Evolutionary conservation across 805 yeast genomes (phyloP).

Genomic region (Candida sakaeoensis): DNA sequence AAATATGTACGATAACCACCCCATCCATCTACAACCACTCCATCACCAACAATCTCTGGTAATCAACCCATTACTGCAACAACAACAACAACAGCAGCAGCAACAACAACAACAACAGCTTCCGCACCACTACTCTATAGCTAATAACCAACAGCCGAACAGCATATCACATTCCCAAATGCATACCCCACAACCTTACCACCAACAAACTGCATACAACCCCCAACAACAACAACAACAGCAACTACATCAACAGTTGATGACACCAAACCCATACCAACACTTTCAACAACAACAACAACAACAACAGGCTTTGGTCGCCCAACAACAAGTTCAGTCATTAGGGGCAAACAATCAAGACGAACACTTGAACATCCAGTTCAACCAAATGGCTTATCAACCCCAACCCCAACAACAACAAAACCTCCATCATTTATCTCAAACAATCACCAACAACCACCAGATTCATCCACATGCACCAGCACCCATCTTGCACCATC

Average conservation of each 20-base stretch:
- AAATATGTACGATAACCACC: background rate
- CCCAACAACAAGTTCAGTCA: conserved; percentile 7
- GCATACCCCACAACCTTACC: conserved; percentile 10
- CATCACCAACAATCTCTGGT: conserved; percentile 8
- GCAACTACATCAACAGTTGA: conserved; percentile 13
- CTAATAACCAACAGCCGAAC: conserved; percentile 9
- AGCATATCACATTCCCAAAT: conserved; percentile 5
- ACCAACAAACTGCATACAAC: conserved; percentile 8
- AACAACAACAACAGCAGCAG: conserved; percentile 10
- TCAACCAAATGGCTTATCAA: conserved; percentile 7
- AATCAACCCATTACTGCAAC: conserved; percentile 2
- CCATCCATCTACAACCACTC: conserved; percentile 8
- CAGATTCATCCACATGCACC: conserved; percentile 6
- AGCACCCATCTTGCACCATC: conserved; percentile 7
- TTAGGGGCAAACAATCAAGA: conserved; percentile 5
- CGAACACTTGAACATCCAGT: conserved; percentile 3
- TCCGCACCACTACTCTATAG: conserved; percentile 7
- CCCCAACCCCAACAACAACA: conserved; percentile 9
- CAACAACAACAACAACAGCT: conserved; percentile 14
- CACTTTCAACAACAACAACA: conserved; percentile 13
- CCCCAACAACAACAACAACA: conserved; percentile 10
- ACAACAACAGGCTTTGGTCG: too few species aligned
- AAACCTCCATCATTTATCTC: conserved; percentile 10
- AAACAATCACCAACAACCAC: conserved; percentile 5
- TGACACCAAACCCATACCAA: conserved; percentile 7